phyloP scores from a whole-genome alignment of 257 asterid species.

The Plantago ovata region DNA sequence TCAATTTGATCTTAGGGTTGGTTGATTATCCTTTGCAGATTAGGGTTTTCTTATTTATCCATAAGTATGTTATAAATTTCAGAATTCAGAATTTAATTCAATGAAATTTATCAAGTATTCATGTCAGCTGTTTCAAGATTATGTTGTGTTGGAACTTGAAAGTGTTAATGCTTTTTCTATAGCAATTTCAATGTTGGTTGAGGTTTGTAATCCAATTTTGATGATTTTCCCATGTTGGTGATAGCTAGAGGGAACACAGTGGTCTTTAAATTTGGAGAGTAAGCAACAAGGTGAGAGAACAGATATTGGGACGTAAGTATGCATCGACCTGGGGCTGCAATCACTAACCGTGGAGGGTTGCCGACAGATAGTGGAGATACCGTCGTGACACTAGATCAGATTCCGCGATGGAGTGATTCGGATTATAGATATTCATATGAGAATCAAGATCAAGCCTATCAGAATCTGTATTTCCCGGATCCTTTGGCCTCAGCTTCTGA shows the following conservation, averaged over 20 bases:
- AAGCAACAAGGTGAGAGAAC: conserved; percentile 15
- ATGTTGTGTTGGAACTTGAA: conserved; percentile 4
- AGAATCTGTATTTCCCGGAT: conserved; percentile 58
- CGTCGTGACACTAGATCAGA: conserved; percentile 75
- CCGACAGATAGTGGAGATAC: conserved; percentile 70
- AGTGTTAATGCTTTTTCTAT: conserved; percentile 6
- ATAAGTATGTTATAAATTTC: background rate
- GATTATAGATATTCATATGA: conserved; percentile 62
- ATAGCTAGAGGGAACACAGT: conserved; percentile 20
- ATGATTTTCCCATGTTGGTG: conserved; percentile 16
- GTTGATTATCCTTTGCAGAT: conserved; percentile 5
- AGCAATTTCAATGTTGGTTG: conserved; percentile 7
- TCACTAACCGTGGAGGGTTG: conserved; percentile 63
- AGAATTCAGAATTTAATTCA: background rate
- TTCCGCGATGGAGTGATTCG: conserved; percentile 80
- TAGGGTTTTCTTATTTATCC: conserved; percentile 16
- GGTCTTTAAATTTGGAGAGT: conserved; percentile 5
- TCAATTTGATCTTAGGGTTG: conserved; percentile 3
- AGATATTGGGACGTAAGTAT: conserved; percentile 34
- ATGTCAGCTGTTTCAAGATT: conserved; percentile 8
- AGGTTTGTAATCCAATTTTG: conserved; percentile 3
- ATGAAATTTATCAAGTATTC: conserved; percentile 11
- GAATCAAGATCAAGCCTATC: conserved; percentile 56
- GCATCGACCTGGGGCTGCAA: conserved; percentile 52
- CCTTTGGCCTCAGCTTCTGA: conserved; percentile 69